Conservation (phyloP, 2,329 filamentous ascomycete genomes). For the Geosmithia putterillii region DNA sequence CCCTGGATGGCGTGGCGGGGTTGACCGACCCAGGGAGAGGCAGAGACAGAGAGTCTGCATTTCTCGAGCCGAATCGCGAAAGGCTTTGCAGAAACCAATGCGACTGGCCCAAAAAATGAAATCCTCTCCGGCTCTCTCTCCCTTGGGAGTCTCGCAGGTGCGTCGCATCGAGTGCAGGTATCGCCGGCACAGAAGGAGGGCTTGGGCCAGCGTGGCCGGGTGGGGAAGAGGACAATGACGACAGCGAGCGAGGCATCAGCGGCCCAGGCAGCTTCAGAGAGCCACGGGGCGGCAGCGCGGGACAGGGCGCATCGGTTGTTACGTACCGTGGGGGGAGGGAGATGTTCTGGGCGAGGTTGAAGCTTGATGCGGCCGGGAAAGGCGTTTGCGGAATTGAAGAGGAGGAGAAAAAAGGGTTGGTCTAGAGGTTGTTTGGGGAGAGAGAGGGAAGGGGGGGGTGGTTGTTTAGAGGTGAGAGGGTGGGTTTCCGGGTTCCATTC, state of each 20-base stretch:
- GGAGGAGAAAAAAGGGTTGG: background rate
- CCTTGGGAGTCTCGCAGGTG: background rate
- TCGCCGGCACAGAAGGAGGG: background rate
- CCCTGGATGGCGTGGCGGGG: constrained; percentile 3
- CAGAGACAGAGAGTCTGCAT: background rate
- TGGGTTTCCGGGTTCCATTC: background rate
- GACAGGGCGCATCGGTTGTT: background rate
- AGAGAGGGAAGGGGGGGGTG: background rate
- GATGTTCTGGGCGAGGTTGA: background rate
- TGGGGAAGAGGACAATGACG: constrained; percentile 2
- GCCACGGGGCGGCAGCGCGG: background rate
- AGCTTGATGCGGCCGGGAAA: background rate
- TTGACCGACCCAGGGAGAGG: background rate
- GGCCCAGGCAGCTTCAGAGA: background rate
- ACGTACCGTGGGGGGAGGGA: background rate
- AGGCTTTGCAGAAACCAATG: background rate
- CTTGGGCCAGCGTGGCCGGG: background rate
- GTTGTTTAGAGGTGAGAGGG: background rate
- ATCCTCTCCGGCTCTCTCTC: background rate
- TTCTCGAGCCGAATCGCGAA: background rate
- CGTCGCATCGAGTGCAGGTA: background rate
- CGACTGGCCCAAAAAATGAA: no score
- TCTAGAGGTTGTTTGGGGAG: background rate
- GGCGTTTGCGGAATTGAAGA: background rate
- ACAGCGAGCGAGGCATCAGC: no score